Evolutionary conservation across 2,329 filamentous ascomycete genomes (phyloP).

Genomic region (Curvularia sp.): DNA sequence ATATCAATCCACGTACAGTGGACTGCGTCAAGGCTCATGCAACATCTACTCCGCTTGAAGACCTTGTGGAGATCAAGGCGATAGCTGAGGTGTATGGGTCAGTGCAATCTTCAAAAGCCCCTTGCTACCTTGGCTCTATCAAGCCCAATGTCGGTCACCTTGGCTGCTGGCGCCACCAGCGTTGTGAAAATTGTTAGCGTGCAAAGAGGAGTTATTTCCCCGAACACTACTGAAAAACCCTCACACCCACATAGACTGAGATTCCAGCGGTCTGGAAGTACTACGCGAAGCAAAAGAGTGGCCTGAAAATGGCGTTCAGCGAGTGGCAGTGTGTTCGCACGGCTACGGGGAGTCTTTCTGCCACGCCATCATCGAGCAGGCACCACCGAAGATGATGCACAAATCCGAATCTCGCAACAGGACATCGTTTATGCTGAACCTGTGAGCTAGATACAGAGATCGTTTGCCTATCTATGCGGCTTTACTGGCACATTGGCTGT

Average conservation of each 20-base stretch:
- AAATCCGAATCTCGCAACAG: background rate
- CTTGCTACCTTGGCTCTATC: conserved; percentile 37
- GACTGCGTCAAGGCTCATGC: conserved; percentile 56
- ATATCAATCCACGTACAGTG: conserved; percentile 40
- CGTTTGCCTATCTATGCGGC: background rate
- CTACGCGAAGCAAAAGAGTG: conserved; percentile 22
- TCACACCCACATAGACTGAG: conserved; percentile 26
- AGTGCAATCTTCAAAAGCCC: conserved; percentile 12
- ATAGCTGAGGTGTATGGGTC: conserved; percentile 30
- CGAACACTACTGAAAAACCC: conserved; percentile 33
- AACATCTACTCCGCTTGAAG: conserved; percentile 64
- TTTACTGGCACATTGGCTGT: conserved; percentile 2
- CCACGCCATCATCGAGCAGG: conserved; percentile 22
- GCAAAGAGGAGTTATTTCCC: conserved; percentile 39
- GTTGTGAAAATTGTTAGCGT: conserved; percentile 36
- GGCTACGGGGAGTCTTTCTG: conserved; percentile 29
- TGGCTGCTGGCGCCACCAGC: conserved; percentile 29
- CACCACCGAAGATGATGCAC: background rate
- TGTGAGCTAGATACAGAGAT: background rate
- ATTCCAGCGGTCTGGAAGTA: conserved; percentile 17
- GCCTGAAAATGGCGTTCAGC: conserved; percentile 17
- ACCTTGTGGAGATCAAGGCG: conserved; percentile 37
- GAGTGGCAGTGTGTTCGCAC: conserved; percentile 25
- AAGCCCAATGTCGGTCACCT: conserved; percentile 48
- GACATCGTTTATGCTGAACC: background rate